Conservation (phyloP, 805 yeast species). For the Spathaspora sp. region DNA sequence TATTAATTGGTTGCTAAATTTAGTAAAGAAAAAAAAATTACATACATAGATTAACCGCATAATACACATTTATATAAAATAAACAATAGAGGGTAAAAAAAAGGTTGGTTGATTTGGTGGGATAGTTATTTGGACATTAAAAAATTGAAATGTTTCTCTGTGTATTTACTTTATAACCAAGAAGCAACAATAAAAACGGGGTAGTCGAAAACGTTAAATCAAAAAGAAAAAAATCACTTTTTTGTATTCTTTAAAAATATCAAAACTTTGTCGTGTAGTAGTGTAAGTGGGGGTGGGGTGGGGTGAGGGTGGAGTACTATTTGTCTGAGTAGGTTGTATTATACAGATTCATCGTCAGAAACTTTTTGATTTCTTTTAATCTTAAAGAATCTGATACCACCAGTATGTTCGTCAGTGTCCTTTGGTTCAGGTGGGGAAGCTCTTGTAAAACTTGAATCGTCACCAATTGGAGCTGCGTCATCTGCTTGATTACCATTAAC, state of each 20-base stretch:
- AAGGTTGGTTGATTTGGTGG: background rate
- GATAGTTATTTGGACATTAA: background rate
- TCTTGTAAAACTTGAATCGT: constrained; percentile 42
- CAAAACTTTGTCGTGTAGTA: too few species aligned
- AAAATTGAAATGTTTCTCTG: background rate
- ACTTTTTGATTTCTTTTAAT: constrained; percentile 53
- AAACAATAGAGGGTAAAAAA: background rate
- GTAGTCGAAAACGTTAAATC: background rate
- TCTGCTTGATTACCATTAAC: constrained; percentile 22
- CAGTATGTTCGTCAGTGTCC: constrained; percentile 40
- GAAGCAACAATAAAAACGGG: background rate
- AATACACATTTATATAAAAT: background rate
- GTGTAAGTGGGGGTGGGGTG: background rate
- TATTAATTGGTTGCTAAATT: background rate
- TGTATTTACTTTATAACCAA: background rate
- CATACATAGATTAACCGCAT: background rate
- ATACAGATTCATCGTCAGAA: constrained; percentile 43
- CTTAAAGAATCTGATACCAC: constrained; percentile 75
- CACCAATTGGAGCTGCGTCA: constrained; percentile 23
- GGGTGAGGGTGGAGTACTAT: too few species aligned
- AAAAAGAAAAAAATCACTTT: background rate
- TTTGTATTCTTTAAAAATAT: background rate
- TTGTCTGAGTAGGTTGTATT: too few species aligned
- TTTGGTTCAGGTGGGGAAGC: constrained; percentile 22
- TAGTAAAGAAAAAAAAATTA: background rate